Percentiles rank a stretch among this genome's conserved stretches.
phyloP scores from a whole-genome alignment of 2,329 filamentous ascomycete genomes.

The Immersiporthe knoxdaviesiana region DNA sequence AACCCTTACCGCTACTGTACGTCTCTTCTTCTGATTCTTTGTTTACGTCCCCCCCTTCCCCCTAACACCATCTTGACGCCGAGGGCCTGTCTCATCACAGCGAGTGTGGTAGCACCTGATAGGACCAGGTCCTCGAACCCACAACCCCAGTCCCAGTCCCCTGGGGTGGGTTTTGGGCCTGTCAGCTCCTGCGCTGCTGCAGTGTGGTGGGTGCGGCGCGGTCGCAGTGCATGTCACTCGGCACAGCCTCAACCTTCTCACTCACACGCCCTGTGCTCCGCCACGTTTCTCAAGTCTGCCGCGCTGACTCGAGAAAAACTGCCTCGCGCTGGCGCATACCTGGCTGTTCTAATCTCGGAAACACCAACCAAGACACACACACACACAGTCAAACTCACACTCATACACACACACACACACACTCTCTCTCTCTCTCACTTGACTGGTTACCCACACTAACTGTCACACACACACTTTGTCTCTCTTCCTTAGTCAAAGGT shows the following conservation, averaged over 20 bases:
- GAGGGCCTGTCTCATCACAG: constrained; percentile 27
- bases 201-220: constrained; percentile 1
- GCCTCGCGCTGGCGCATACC: constrained; percentile 30
- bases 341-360: constrained; percentile 31
- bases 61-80: constrained; percentile 21
- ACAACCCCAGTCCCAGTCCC: constrained; percentile 16
- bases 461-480: not conserved
- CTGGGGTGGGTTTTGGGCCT: constrained; percentile 29
- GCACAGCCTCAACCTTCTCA: constrained; percentile 27
- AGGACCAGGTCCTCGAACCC: constrained; percentile 18
- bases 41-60: too few species aligned
- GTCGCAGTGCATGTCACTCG: constrained; percentile 2
- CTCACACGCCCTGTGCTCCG: constrained; percentile 25
- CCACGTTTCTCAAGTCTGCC: constrained; percentile 24
- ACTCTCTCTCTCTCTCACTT: not conserved
- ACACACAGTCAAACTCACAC: not conserved
- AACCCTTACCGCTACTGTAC: constrained; percentile 9
- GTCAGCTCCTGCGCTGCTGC: constrained; percentile 28
- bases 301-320: constrained; percentile 30
- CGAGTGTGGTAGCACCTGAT: constrained; percentile 25
- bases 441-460: constrained; percentile 1
- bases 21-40: too few species aligned
- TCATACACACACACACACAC: not conserved
- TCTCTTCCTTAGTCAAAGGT: constrained; percentile 13
- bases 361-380: constrained; percentile 19